Conservation (phyloP, 2,329 filamentous ascomycete species). For the Colletotrichum abscissum region DNA sequence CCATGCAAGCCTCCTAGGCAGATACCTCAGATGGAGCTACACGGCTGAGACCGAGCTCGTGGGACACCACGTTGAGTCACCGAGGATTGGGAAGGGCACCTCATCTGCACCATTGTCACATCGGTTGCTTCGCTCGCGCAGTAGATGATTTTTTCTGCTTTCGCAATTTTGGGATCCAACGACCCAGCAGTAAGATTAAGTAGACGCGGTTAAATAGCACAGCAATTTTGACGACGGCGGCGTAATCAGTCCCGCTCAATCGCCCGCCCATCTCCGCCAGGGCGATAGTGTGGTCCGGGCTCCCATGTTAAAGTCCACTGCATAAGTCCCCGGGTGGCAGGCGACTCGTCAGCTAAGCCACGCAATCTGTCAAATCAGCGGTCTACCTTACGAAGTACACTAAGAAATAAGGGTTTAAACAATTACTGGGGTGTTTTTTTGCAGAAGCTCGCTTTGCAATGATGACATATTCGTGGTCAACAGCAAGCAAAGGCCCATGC, state of each 20-base stretch:
- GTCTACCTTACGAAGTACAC: background rate
- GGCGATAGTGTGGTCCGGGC: background rate
- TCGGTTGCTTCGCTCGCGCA: background rate
- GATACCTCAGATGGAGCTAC: conserved; percentile 1
- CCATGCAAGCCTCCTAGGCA: conserved; percentile 4
- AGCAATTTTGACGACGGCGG: background rate
- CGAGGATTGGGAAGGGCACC: background rate
- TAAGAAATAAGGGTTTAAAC: background rate
- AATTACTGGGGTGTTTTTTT: background rate
- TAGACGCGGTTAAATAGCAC: background rate
- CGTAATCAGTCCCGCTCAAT: background rate
- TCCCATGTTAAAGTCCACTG: background rate
- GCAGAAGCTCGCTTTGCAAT: background rate
- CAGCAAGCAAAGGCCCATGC: background rate
- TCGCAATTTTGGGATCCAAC: background rate
- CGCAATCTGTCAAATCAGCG: background rate
- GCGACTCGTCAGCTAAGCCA: background rate
- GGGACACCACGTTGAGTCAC: background rate
- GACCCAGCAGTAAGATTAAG: background rate
- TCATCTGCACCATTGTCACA: background rate
- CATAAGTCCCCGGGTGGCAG: background rate
- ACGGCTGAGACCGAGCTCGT: background rate
- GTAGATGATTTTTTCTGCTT: background rate
- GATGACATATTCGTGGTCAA: background rate
- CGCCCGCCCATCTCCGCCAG: background rate